A percentile compares a stretch with the other conserved stretches of the same genome.
Conservation (phyloP, 2,329 filamentous ascomycete genomes). For the Gnomoniopsis sp. region DNA sequence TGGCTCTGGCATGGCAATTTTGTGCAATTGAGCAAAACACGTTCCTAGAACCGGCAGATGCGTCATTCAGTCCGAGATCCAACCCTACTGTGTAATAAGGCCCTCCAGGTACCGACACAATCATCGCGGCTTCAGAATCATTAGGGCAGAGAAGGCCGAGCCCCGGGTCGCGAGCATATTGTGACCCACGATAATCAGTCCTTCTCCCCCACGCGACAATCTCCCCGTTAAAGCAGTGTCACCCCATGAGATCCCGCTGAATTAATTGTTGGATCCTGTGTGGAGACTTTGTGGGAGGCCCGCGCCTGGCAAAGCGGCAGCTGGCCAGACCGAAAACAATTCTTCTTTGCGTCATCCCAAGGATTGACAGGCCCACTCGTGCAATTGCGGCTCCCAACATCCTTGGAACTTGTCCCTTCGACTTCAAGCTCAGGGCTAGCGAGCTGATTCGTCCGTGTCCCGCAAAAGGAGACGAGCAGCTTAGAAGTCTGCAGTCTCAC, state of each 20-base stretch:
- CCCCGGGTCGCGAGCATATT: conserved; percentile 2
- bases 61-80: background rate
- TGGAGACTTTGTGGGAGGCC: background rate
- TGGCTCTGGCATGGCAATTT: background rate
- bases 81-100: background rate
- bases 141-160: background rate
- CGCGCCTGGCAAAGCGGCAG: background rate
- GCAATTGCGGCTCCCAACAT: background rate
- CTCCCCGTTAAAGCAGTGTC: conserved; percentile 8
- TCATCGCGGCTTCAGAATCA: background rate
- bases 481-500: background rate
- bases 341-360: background rate
- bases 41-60: no score
- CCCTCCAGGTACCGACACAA: background rate
- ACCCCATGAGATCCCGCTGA: conserved; percentile 6
- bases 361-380: background rate
- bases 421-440: background rate
- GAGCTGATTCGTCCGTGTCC: no score
- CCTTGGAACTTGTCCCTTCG: background rate
- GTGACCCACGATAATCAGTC: conserved; percentile 1
- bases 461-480: background rate
- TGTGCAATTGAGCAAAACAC: background rate
- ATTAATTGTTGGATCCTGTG: background rate
- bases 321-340: background rate
- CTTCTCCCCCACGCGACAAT: conserved; percentile 11